phyloP scores from a whole-genome alignment of 495 filamentous ascomycete genomes.

The Peziza echinospora region DNA sequence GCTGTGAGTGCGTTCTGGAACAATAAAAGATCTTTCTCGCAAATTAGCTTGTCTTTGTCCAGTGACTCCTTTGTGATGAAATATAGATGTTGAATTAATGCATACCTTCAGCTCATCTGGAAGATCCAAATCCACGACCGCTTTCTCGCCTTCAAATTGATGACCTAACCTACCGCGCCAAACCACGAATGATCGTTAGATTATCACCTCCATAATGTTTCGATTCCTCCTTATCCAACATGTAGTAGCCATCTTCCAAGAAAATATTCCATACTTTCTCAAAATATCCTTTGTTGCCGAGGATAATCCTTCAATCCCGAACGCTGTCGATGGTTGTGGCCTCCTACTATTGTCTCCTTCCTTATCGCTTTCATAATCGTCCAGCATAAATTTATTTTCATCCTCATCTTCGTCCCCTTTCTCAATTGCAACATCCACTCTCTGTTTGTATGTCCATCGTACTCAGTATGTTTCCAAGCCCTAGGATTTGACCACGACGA shows the following conservation, averaged over 20 bases:
- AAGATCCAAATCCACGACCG: conserved; percentile 29
- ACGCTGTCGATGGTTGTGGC: conserved; percentile 15
- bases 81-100: background rate
- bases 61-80: too few relatives aligned
- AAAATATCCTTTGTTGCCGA: conserved; percentile 42
- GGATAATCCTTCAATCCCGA: conserved; percentile 28
- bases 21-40: conserved; percentile 57
- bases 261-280: too few relatives aligned
- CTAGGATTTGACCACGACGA: too few relatives aligned
- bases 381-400: conserved; percentile 54
- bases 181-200: too few relatives aligned
- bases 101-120: conserved; percentile 43
- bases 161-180: too few relatives aligned
- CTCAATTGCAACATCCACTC: conserved; percentile 14
- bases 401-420: conserved; percentile 24
- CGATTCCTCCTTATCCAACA: too few relatives aligned
- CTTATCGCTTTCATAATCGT: conserved; percentile 59
- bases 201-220: too few relatives aligned
- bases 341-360: conserved; percentile 19
- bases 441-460: too few relatives aligned
- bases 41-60: conserved; percentile 10
- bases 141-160: conserved; percentile 21
- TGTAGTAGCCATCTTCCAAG: too few relatives aligned
- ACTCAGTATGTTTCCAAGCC: too few relatives aligned
- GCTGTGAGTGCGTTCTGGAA: conserved; percentile 84